phyloP scores from a whole-genome alignment of 345 rosid species.

The Melastoma malabathricum region DNA sequence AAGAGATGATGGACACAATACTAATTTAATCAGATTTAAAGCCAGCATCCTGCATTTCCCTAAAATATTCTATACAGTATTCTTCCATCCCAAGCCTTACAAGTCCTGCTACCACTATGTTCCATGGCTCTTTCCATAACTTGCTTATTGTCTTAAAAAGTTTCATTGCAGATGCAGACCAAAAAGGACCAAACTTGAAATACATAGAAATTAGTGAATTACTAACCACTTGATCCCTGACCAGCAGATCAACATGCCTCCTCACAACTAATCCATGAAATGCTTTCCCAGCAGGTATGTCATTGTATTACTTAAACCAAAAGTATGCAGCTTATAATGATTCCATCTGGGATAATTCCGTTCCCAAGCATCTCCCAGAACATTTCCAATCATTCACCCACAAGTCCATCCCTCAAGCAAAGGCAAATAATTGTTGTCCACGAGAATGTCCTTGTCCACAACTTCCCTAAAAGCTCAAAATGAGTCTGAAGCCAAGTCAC shows the following conservation, averaged over 20 bases:
- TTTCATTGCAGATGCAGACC: constrained; percentile 30
- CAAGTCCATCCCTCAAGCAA: constrained; percentile 30
- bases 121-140: constrained; percentile 31
- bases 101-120: constrained; percentile 37
- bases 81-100: constrained; percentile 29
- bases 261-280: constrained; percentile 45
- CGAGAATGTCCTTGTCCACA: constrained; percentile 37
- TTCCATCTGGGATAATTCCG: constrained; percentile 32
- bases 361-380: constrained; percentile 46
- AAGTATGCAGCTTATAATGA: constrained; percentile 44
- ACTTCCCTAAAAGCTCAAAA: constrained; percentile 33
- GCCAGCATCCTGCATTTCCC: constrained; percentile 29
- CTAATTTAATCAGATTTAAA: constrained; percentile 25
- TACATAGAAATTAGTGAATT: constrained; percentile 48
- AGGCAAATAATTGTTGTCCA: constrained; percentile 60
- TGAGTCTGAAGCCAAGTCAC: constrained; percentile 31
- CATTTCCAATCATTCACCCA: constrained; percentile 29
- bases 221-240: constrained; percentile 19
- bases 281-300: constrained; percentile 32
- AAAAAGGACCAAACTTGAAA: constrained; percentile 38
- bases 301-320: constrained; percentile 33
- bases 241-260: constrained; percentile 20
- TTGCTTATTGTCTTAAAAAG: constrained; percentile 18
- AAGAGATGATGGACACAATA: constrained; percentile 39
- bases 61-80: constrained; percentile 32